phyloP scores from a whole-genome alignment of 305 asterid genomes.

The Lippia alba region DNA sequence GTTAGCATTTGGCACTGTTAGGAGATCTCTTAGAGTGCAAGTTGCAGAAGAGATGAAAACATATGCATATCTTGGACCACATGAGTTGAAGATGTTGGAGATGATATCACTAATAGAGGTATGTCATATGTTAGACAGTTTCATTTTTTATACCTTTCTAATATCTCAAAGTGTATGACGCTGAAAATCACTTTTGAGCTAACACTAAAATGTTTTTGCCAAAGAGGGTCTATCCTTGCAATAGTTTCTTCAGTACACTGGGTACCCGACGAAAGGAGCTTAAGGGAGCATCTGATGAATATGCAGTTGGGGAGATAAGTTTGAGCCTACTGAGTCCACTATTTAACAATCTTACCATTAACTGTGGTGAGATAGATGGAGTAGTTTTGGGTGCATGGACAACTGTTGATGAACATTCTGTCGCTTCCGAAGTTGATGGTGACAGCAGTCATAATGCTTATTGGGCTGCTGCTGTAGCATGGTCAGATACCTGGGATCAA shows the following conservation, averaged over 20 bases:
- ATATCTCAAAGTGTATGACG: conserved; percentile 30
- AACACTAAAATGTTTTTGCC: conserved; percentile 50
- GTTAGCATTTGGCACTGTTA: conserved; percentile 84
- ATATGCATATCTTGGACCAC: conserved; percentile 71
- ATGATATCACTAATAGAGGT: conserved; percentile 88
- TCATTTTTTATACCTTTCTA: conserved; percentile 36
- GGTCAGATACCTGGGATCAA: conserved; percentile 99
- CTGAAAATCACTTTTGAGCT: conserved; percentile 49
- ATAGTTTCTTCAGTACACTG: conserved; percentile 75
- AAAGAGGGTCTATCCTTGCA: conserved; percentile 97
- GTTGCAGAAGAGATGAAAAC: conserved; percentile 85
- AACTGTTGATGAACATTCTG: conserved; percentile 58
- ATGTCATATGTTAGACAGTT: conserved; percentile 48
- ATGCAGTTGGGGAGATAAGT: conserved; percentile 50
- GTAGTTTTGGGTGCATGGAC: conserved; percentile 91
- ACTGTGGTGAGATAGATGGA: conserved; percentile 96
- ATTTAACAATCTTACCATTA: conserved; percentile 50
- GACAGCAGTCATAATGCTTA: conserved; percentile 80
- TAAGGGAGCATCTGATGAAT: conserved; percentile 51
- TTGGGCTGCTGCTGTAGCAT: conserved; percentile 94
- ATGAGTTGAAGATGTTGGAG: conserved; percentile 83
- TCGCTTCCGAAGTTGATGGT: conserved; percentile 69
- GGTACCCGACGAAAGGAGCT: conserved; percentile 58
- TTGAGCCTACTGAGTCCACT: conserved; percentile 66
- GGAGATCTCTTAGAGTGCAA: conserved; percentile 85